Base-by-base conservation (phyloP, 2,329 filamentous ascomycete species). In the Neospermospora avenae region DNA sequence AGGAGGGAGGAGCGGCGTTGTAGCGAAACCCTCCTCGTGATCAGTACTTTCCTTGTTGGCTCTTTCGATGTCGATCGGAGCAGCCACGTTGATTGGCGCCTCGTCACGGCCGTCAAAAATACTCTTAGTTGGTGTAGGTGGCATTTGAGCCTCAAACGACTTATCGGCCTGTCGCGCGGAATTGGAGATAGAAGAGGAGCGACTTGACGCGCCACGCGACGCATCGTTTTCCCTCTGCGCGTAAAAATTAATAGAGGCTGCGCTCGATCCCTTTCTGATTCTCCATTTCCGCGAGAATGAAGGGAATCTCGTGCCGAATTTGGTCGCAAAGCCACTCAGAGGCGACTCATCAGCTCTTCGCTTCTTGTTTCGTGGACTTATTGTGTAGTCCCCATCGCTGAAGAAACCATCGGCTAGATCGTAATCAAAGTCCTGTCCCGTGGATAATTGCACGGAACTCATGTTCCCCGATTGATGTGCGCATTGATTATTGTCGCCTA, bases 1-100 rank as follows among this genome's bases (percentile, higher is more conserved):
- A 0, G 93, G 93, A 7, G 93, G 93, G 2, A 97, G 80, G 7
- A 97, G 81, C 41, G 93, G 93, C 2, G 93, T 97, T 3, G 88
- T 88, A 0, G 90, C 88, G 67, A 90, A 77, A 76, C 85, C 73
- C 76, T 86, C 76, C 77, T 85, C 74, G 76, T 83, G 74, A 67
- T 84, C 71, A 67, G 77, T 66, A 74, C 77, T 68, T 63, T 77
- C 60, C 70, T 77, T 74, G 63, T 81, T 85, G 39, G 80, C 78
- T 57, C 78, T 79, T 45, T 81, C 78, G 34, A 82, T 77, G 51
- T 86, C 80, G 39, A 84, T 76, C 5, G 81, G 75, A 20, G 74
- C 73, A 0, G 78, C 74, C 4, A 74, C 63, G 3, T 79, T 79
- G 39, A 85, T 75, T 39, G 55, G 55, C 2, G 8, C n/a, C 67